phyloP scores from a whole-genome alignment of 345 rosid genomes.

The Conringia planisiliqua region DNA sequence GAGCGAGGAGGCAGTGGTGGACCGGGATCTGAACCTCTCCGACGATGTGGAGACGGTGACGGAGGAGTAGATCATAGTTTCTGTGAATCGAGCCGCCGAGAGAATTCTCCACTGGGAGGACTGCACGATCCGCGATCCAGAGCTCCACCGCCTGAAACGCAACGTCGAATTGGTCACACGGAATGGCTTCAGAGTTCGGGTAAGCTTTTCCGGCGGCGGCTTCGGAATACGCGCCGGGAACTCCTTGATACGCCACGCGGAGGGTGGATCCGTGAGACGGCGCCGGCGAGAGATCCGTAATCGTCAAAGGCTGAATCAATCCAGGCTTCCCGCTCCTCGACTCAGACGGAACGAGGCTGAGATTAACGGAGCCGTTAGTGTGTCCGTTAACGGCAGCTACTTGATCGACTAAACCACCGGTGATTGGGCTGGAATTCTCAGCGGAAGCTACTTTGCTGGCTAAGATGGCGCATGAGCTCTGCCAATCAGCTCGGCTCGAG shows the following conservation, averaged over 20 bases:
- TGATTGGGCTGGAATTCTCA: conserved; percentile 33
- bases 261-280: conserved; percentile 84
- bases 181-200: conserved; percentile 86
- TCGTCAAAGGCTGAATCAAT: conserved; percentile 55
- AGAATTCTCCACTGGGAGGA: conserved; percentile 88
- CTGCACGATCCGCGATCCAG: conserved; percentile 98
- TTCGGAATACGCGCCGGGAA: conserved; percentile 93
- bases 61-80: conserved; percentile 90
- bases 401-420: conserved; percentile 33
- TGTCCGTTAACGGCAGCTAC: conserved; percentile 60
- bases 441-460: conserved; percentile 58
- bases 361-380: conserved; percentile 38
- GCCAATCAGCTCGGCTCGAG: conserved; percentile 67
- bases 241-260: conserved; percentile 86
- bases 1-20: conserved; percentile 91
- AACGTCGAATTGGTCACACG: conserved; percentile 94
- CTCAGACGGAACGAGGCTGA: conserved; percentile 57
- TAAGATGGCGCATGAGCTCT: conserved; percentile 80
- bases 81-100: conserved; percentile 95
- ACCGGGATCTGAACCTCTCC: conserved; percentile 94
- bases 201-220: conserved; percentile 96
- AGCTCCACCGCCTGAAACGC: conserved; percentile 86
- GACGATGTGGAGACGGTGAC: conserved; percentile 94
- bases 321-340: conserved; percentile 27
- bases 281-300: conserved; percentile 79